Evolutionary conservation across 495 filamentous ascomycete species (phyloP).

Genomic region (Aspergillus campestris): DNA sequence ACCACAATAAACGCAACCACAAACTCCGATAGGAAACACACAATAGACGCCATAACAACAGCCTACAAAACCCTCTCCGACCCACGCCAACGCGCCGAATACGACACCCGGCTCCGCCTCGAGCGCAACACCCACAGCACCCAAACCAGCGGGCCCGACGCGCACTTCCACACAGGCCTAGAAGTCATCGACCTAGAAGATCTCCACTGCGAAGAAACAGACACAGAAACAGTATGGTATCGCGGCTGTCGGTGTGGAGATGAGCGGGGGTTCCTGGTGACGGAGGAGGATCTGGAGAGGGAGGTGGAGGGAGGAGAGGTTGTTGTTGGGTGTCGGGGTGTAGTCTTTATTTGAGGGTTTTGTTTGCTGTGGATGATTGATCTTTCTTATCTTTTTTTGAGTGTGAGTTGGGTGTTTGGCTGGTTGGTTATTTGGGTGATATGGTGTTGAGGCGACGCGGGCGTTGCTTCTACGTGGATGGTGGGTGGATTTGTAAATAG

Average conservation of each 20-base stretch:
- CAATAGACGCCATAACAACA: slow-evolving; percentile 70
- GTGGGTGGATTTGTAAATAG: too few species aligned
- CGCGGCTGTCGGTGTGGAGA: slow-evolving; percentile 76
- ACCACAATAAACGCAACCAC: neutral
- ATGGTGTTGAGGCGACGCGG: too few species aligned
- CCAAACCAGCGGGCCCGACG: slow-evolving; percentile 19
- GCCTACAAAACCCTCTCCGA: slow-evolving; percentile 67
- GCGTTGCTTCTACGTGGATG: too few species aligned
- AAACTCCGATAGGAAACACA: slow-evolving; percentile 22
- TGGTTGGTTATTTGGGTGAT: too few species aligned
- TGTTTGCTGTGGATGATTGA: slow-evolving; percentile 54
- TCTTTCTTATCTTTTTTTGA: too few species aligned
- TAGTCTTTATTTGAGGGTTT: slow-evolving; percentile 71
- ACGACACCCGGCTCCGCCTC: slow-evolving; percentile 51
- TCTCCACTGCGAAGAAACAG: slow-evolving; percentile 45
- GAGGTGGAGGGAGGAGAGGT: slow-evolving; percentile 57
- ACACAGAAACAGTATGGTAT: slow-evolving; percentile 45
- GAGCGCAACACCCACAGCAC: slow-evolving; percentile 18
- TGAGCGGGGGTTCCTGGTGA: slow-evolving; percentile 58
- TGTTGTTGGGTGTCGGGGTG: slow-evolving; percentile 68
- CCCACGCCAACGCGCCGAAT: slow-evolving; percentile 48
- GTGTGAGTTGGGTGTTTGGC: too few species aligned
- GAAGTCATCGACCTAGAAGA: slow-evolving; percentile 83
- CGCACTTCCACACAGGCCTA: slow-evolving; percentile 55
- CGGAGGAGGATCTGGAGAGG: slow-evolving; percentile 62